Conservation (phyloP, 2,329 filamentous ascomycete species). For the Talaromyces funiculosus region DNA sequence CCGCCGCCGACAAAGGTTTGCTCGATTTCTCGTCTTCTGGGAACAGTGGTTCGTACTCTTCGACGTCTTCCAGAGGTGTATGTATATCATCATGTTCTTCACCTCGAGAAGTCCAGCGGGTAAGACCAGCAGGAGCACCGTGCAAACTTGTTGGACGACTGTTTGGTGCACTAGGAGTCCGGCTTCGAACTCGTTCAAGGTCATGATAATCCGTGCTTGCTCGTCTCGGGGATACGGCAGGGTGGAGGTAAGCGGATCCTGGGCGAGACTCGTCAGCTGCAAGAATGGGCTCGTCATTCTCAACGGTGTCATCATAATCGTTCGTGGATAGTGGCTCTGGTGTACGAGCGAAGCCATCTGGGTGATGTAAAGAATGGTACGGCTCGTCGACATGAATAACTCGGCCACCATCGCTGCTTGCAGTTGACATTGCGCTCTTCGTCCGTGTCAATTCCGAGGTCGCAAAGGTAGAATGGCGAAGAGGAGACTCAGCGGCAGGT, state of each 20-base stretch:
- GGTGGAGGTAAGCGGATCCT: slow-evolving; percentile 62
- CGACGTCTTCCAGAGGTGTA: slow-evolving; percentile 77
- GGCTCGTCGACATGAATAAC: slow-evolving; percentile 76
- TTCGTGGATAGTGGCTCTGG: slow-evolving; percentile 40
- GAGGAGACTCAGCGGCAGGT: slow-evolving; percentile 46
- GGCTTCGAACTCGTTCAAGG: slow-evolving; percentile 36
- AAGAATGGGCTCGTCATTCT: slow-evolving; percentile 70
- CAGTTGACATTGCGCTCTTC: slow-evolving; percentile 14
- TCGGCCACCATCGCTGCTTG: slow-evolving; percentile 19
- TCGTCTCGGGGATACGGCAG: slow-evolving; percentile 72
- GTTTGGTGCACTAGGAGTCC: slow-evolving; percentile 50
- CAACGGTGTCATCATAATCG: slow-evolving; percentile 46
- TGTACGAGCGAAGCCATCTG: slow-evolving; percentile 45
- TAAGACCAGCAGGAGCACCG: slow-evolving; percentile 48
- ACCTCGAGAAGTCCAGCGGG: slow-evolving; percentile 51
- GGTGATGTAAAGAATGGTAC: slow-evolving; percentile 36
- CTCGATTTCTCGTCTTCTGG: slow-evolving; percentile 65
- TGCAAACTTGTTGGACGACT: slow-evolving; percentile 61
- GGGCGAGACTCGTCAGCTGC: slow-evolving; percentile 80
- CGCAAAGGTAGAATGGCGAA: slow-evolving; percentile 47
- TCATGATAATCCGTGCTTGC: slow-evolving; percentile 50
- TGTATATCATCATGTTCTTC: slow-evolving; percentile 48
- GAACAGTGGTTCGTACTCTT: slow-evolving; percentile 94
- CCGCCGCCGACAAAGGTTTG: slow-evolving; percentile 47
- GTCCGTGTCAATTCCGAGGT: slow-evolving; percentile 41